Evolutionary conservation across 1,139 yeast species (phyloP), one percentile per base, ranked within the genome.

Genomic region (Candida sojae): DNA sequence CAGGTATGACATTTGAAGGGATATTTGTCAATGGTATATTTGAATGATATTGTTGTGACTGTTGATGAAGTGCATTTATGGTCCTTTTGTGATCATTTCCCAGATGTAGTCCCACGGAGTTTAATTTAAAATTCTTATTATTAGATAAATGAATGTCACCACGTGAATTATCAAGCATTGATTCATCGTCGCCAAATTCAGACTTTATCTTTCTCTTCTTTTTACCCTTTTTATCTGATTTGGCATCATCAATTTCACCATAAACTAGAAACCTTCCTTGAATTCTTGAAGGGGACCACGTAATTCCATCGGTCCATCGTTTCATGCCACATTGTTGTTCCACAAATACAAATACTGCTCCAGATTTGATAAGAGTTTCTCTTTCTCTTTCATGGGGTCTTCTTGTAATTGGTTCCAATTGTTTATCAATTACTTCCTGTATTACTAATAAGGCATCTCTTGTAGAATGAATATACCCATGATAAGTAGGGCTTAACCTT

Each of bases 271-370:
- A 91, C 49, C 95, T 75, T 3, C 96, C 96, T 39, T 89, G 73
- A 30, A 91, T 89, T 45, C 97, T 72, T 2, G 95, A 86, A 0
- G 97, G 97, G 1, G 92, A 84, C 97, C 97, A 91, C 10, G 92
- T 78, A 21, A 88, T 82, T 12, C 97, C 96, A 62, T 91, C 97
- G 0, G 97, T 91, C 97, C 97, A 91, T 48, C 97, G 73, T 63
- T 88, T 88, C 53, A 91, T 90, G 1, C 95, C 93, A 0, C 93
- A 84, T 21, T 79, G 75, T 55, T 87, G 90, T 64, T 91, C 97
- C 45, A 88, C 81, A 61, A 90, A 91, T 3, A 91, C 90, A 66
- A 90, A 91, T 0, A 90, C 85, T 57, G 85, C 83, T 0, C 97
- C 97, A 10, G 91, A 84, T 49, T 75, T 73, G 39, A 91, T 89